A percentile compares a stretch with the other conserved stretches of the same genome.
Conservation (phyloP, 2,329 filamentous ascomycete species). For the Neopestalotiopsis sp. region DNA sequence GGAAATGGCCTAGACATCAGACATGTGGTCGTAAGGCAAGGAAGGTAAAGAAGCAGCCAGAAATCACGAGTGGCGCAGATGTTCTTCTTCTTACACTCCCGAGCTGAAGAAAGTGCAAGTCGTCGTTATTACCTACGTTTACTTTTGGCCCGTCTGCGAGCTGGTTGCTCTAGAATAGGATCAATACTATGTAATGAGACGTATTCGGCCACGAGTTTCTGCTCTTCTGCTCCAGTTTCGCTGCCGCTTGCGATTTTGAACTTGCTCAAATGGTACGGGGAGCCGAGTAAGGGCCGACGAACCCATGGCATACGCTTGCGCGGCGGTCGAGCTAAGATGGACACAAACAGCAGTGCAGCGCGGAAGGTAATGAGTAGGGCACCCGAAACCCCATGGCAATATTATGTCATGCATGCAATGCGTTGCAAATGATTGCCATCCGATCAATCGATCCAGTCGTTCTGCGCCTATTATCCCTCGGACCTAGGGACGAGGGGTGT, state of each 20-base stretch:
- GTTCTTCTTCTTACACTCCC: no score
- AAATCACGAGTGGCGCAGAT: no score
- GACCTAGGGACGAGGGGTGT: background rate
- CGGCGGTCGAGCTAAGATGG: constrained; percentile 6
- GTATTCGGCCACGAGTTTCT: no score
- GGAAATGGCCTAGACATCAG: background rate
- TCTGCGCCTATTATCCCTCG: background rate
- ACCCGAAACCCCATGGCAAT: constrained; percentile 6
- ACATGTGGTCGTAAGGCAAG: background rate
- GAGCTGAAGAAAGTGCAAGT: no score
- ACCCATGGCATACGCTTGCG: constrained; percentile 15
- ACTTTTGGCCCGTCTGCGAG: no score
- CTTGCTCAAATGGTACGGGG: constrained; percentile 3
- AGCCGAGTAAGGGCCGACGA: constrained; percentile 15
- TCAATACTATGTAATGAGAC: no score
- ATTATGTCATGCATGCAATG: constrained; percentile 14
- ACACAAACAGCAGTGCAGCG: background rate
- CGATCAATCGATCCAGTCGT: constrained; percentile 1
- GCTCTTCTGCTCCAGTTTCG: background rate
- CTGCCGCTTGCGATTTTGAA: background rate
- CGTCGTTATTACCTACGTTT: no score
- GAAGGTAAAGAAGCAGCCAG: no score
- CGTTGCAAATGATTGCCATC: background rate
- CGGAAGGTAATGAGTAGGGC: constrained; percentile 2
- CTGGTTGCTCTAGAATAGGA: no score